Evolutionary conservation across 2,329 filamentous ascomycete species (phyloP).

Genomic region (Thelonectria rubi): DNA sequence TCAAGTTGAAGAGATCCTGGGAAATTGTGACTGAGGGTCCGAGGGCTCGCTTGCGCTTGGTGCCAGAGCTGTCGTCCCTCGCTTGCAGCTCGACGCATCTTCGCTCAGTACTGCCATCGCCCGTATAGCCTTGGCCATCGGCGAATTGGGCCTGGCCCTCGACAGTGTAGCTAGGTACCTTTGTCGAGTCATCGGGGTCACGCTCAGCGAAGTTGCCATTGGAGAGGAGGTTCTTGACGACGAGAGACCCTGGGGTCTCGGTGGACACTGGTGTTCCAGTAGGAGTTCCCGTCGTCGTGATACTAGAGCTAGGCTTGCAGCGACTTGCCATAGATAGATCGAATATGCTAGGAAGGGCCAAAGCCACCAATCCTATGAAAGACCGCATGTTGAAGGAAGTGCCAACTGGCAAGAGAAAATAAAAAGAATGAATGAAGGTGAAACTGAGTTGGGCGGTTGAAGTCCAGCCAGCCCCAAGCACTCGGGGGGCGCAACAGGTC

Average conservation of each 20-base stretch:
- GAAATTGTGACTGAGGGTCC: constrained; percentile 12
- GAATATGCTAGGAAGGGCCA: background rate
- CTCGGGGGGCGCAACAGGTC: background rate
- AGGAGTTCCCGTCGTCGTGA: background rate
- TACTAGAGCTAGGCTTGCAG: background rate
- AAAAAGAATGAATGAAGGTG: background rate
- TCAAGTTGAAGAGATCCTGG: constrained; percentile 23
- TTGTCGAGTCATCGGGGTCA: constrained; percentile 8
- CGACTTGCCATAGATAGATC: background rate
- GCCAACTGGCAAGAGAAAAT: background rate
- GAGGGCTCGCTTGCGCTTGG: constrained; percentile 1
- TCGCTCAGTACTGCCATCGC: constrained; percentile 18
- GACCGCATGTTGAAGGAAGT: background rate
- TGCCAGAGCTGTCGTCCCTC: background rate
- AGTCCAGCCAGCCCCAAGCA: background rate
- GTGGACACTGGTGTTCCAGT: background rate
- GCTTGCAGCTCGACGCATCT: constrained; percentile 25
- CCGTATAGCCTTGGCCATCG: constrained; percentile 6
- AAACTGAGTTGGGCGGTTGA: background rate
- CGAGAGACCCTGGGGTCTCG: background rate
- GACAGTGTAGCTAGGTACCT: background rate
- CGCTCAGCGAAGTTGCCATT: constrained; percentile 12
- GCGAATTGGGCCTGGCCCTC: background rate
- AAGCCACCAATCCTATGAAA: background rate
- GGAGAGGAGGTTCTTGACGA: constrained; percentile 15